Evolutionary conservation across 148 eudicot genomes (phyloP).

Genomic region (Vaccinium vitisidaea): DNA sequence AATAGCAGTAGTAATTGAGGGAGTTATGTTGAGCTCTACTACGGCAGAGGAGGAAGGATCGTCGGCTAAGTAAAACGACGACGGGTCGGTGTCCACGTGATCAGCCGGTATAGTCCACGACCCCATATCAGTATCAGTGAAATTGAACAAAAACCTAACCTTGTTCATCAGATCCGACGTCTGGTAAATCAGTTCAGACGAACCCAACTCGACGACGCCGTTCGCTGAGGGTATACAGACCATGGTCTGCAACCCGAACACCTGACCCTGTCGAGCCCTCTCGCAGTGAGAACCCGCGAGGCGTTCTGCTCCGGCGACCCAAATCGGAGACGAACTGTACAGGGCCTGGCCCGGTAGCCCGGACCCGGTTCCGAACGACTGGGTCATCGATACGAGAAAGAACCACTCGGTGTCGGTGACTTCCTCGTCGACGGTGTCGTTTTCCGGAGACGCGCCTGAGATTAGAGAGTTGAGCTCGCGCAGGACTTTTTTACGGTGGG

Average conservation of each 20-base stretch:
- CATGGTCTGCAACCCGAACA: slow-evolving; percentile 61
- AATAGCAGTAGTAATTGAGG: background rate
- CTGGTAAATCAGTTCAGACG: slow-evolving; percentile 52
- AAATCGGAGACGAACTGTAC: slow-evolving; percentile 34
- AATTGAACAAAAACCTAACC: slow-evolving; percentile 49
- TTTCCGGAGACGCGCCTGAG: slow-evolving; percentile 41
- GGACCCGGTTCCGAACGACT: slow-evolving; percentile 47
- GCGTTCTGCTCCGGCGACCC: slow-evolving; percentile 63
- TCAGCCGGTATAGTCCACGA: slow-evolving; percentile 15
- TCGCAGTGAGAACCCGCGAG: slow-evolving; percentile 38
- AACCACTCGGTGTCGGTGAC: slow-evolving; percentile 91
- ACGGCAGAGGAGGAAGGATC: slow-evolving; percentile 41
- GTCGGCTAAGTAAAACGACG: slow-evolving; percentile 68
- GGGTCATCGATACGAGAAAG: slow-evolving; percentile 76
- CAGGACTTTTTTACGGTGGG: slow-evolving; percentile 66
- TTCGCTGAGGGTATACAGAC: slow-evolving; percentile 52
- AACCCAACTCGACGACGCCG: slow-evolving; percentile 76
- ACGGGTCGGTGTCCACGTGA: slow-evolving; percentile 60
- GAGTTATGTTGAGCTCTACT: slow-evolving; percentile 16
- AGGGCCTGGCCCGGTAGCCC: slow-evolving; percentile 76
- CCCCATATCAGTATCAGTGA: slow-evolving; percentile 17
- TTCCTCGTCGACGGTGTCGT: slow-evolving; percentile 52
- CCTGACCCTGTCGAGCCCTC: slow-evolving; percentile 51
- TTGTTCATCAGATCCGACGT: slow-evolving; percentile 45
- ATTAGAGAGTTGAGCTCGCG: slow-evolving; percentile 79